These are phyloP conservation scores for Lentinula raphanica DNA, from an alignment of 768 basidiomycete species.

Conservation along the genomic window DNA sequence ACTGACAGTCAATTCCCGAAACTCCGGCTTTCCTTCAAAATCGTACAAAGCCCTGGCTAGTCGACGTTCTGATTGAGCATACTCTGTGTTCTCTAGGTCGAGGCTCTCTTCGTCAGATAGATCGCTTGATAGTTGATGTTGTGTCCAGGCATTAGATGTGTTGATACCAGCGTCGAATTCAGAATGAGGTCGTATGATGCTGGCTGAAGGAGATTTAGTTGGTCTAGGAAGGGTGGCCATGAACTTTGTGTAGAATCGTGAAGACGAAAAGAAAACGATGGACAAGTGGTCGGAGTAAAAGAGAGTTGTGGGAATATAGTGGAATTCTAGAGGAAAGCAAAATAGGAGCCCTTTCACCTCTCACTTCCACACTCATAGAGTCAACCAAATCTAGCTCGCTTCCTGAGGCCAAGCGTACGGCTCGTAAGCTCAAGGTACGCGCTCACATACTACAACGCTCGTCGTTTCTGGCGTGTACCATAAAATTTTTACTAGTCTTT, in stretches of 20 bases:
- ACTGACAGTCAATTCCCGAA: constrained; percentile 60
- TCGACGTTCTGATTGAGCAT: constrained; percentile 22
- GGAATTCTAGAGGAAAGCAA: too few relatives aligned
- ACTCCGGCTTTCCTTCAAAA: constrained; percentile 73
- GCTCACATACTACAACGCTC: too few relatives aligned
- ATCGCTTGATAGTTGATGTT: constrained; percentile 36
- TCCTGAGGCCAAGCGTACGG: too few relatives aligned
- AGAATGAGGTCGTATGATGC: constrained; percentile 26
- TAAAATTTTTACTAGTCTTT: too few relatives aligned
- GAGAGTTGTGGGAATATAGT: too few relatives aligned
- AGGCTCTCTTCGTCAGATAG: constrained; percentile 17
- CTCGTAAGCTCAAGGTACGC: too few relatives aligned
- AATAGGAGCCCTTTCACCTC: too few relatives aligned
- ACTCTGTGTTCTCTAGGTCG: constrained; percentile 24
- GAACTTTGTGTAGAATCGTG: not conserved
- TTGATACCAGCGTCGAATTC: constrained; percentile 78
- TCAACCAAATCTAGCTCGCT: too few relatives aligned
- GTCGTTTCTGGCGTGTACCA: too few relatives aligned
- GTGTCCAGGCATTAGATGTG: constrained; percentile 74
- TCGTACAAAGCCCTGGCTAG: constrained; percentile 66
- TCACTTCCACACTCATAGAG: too few relatives aligned
- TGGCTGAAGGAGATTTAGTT: constrained; percentile 20
- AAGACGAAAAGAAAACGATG: not conserved
- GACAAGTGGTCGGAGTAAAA: too few relatives aligned
- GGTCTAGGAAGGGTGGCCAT: constrained; percentile 35